These are phyloP conservation scores for Alternaria conjuncta DNA, from an alignment of 2,329 filamentous ascomycete species.

Conservation along the genomic window DNA sequence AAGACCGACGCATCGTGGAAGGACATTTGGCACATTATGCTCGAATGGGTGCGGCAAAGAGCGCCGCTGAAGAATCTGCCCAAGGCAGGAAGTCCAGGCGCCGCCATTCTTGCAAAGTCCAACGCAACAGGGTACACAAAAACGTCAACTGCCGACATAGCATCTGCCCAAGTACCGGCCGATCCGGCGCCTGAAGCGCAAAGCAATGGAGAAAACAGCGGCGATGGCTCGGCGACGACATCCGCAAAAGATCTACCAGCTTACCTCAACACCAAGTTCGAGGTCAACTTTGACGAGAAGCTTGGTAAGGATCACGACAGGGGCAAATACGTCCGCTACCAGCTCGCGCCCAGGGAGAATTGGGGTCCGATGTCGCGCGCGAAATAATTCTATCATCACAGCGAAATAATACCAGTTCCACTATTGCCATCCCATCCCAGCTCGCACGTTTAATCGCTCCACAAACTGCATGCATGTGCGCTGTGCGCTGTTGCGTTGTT, in stretches of 20 bases:
- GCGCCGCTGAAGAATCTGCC: constrained; percentile 77
- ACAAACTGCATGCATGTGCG: neutral
- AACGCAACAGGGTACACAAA: constrained; percentile 23
- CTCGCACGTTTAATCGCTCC: neutral
- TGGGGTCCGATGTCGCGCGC: constrained; percentile 82
- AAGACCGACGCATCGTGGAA: constrained; percentile 94
- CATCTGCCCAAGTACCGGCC: constrained; percentile 4
- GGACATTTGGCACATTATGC: constrained; percentile 90
- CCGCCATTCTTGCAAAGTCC: constrained; percentile 59
- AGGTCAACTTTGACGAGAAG: constrained; percentile 79
- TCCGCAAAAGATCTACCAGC: constrained; percentile 19
- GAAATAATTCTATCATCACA: constrained; percentile 40
- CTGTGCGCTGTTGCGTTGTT: neutral
- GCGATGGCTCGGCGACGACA: constrained; percentile 1
- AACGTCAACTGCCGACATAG: neutral
- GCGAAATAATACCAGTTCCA: neutral
- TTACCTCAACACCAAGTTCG: constrained; percentile 51
- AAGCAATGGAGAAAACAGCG: constrained; percentile 4
- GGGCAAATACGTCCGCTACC: constrained; percentile 81
- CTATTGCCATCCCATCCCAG: neutral
- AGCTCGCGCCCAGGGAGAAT: constrained; percentile 86
- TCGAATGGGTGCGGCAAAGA: constrained; percentile 86
- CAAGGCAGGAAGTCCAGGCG: constrained; percentile 73
- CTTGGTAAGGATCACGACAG: constrained; percentile 72
- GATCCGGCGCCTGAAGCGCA: constrained; percentile 8